Percentiles rank a stretch among this genome's conserved stretches.
phyloP scores from a whole-genome alignment of 2,329 filamentous ascomycete genomes.

The Rhynchosporium secalis region DNA sequence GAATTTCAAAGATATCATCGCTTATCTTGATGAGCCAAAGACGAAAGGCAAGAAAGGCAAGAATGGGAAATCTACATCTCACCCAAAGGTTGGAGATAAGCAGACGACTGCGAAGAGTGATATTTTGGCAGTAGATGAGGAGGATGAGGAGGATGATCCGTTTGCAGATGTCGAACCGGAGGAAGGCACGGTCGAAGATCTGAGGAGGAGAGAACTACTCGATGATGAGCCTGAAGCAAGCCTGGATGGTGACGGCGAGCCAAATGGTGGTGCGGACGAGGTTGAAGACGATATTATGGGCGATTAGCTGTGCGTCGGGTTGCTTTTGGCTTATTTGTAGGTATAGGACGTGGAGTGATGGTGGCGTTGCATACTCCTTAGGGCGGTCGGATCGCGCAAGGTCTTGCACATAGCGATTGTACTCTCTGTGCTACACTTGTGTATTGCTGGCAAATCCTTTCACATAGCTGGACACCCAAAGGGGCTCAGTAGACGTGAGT shows the following conservation, averaged over 20 bases:
- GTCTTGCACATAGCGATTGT: slow-evolving; percentile 1
- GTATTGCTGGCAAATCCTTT: not conserved
- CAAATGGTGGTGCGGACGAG: slow-evolving; percentile 36
- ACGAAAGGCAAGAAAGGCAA: slow-evolving; percentile 45
- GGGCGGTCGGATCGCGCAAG: not conserved
- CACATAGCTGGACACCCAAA: not conserved
- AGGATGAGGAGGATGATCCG: slow-evolving; percentile 40
- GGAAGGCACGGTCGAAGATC: slow-evolving; percentile 60
- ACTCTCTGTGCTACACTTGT: not conserved
- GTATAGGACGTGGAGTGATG: slow-evolving; percentile 11
- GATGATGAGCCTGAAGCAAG: slow-evolving; percentile 47
- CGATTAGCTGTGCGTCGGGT: slow-evolving; percentile 38
- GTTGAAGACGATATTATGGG: slow-evolving; percentile 47
- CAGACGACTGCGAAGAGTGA: slow-evolving; percentile 45
- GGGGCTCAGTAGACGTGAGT: not conserved
- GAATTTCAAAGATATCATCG: slow-evolving; percentile 83
- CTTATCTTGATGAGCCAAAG: slow-evolving; percentile 73
- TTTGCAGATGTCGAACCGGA: slow-evolving; percentile 53
- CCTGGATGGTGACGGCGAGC: slow-evolving; percentile 44
- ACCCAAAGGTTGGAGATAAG: slow-evolving; percentile 43
- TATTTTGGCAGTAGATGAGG: slow-evolving; percentile 31
- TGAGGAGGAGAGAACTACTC: slow-evolving; percentile 54
- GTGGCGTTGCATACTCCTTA: not conserved
- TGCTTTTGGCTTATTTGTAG: slow-evolving; percentile 1
- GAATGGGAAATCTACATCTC: slow-evolving; percentile 42